Evolutionary conservation across 23 red algal genomes (phyloP), one percentile per base, ranked within the genome.

Genomic region (Chondrus crispus): DNA sequence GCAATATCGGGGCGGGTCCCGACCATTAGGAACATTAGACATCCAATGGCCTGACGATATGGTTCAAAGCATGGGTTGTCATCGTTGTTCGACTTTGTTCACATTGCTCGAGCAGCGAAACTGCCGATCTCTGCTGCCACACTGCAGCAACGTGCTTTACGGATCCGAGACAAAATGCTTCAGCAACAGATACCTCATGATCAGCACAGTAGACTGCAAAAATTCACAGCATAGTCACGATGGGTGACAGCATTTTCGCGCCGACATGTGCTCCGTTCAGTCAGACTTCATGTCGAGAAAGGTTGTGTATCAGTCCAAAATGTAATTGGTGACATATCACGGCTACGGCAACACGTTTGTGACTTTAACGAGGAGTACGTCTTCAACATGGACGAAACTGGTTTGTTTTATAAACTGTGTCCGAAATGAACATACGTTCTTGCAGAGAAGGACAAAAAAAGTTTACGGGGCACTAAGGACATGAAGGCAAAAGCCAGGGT

Each of bases 311-410:
- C 33, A 18, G 5, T 30, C 42, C 11, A 5, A 7, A 47, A 52
- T 5, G 76, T 81, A 16, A 48, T 48, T 3, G 24, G 45, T 22
- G 83, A 42, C 28, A 85, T 85, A 55, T 50, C 32, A 32, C 19
- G 22, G 35, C 24, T 87, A 74, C 47, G 58, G 13, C 35, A 87
- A 72, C 24, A 37, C 14, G 22, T 69, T 1, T 22, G 26, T 69
- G 83, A 69, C 43, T 87, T 30, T 49, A 22, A 74, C 44, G 60
- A 55, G 83, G 57, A 87, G 3, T 39, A 49, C 36, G 48, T 72
- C 44, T 87, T 74, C 11, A 72, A 86, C 48, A 68, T 86, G 8
- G 55, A 86, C 46, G 82, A 86, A 35, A 86, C 62, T 4, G 82
- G 82, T 37, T 57, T 85, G 10, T 69, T 85, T 46, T 85, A 66